Evolutionary conservation across 306 rosid genomes (phyloP).

Genomic region (Citrullus mucosospermus): DNA sequence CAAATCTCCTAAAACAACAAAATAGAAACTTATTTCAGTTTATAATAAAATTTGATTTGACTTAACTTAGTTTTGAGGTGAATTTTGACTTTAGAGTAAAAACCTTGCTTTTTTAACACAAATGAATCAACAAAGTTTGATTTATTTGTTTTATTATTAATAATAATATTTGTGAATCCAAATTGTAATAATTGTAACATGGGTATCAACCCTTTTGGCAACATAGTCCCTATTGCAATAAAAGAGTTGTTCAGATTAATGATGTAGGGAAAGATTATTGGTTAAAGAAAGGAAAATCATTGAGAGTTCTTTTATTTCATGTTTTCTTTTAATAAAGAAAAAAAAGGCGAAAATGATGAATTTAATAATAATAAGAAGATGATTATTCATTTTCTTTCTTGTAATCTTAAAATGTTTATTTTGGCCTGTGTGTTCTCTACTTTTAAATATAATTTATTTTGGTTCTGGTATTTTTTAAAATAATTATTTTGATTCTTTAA

Average conservation of each 20-base stretch:
- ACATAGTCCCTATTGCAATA: slow-evolving; percentile 4
- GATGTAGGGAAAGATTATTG: background rate
- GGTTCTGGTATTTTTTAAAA: no score
- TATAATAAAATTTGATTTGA: background rate
- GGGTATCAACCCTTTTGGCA: slow-evolving; percentile 2
- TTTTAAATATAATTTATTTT: no score
- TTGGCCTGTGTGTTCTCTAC: no score
- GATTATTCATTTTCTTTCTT: no score
- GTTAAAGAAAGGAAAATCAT: slow-evolving; percentile 5
- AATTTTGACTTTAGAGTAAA: background rate
- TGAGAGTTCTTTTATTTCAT: background rate
- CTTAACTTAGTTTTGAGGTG: background rate
- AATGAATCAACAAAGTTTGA: background rate
- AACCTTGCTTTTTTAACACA: background rate
- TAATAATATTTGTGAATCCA: background rate
- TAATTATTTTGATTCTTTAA: no score
- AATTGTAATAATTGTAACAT: slow-evolving; percentile 1
- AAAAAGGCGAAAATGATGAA: background rate
- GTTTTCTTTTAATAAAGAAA: background rate
- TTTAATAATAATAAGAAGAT: background rate
- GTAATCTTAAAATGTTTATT: no score
- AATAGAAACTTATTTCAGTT: background rate
- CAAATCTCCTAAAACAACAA: background rate
- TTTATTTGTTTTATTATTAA: background rate
- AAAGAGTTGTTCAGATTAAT: slow-evolving; percentile 1